Base-by-base conservation (phyloP, 2,329 filamentous ascomycete genomes). In the Periconia digitata region DNA sequence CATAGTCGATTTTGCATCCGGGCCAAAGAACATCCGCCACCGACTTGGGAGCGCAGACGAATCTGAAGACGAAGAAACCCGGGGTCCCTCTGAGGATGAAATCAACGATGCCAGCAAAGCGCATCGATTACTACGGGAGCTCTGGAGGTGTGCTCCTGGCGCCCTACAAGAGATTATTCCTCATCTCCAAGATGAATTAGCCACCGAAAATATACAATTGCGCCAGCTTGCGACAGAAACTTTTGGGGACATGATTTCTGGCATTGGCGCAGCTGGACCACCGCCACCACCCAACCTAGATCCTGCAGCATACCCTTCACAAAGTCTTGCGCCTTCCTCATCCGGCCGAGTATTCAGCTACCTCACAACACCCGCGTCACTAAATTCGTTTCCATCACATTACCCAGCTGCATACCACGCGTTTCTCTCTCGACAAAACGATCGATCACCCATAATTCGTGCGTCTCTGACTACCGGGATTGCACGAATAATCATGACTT, bases 111-210 rank as follows among this genome's bases (percentile, higher is more conserved):
- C 96, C 46, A 84, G 84, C 51, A 96, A 96, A 71, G 92, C 92
- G 1, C 94, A 99, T 74, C 81, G 85, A 41, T 79, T 99, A 32
- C 84, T 99, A 36, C 84, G 92, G 47, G 94, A 99, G 72, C 79
- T 99, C 16, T 99, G 95, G 92, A 85, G 92, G 55, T 92, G 92
- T 40, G 89, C 89, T 29, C 92, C 95, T 0, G 82, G 86, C 23
- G 89, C 97, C 22, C 80, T 99, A 16, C 87, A 90, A 56, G 96
- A 96, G 62, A 92, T 99, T 12, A 86, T 99, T 44, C 92, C 92
- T 3, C 92, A 96, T 70, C 79, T 99, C 34, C 92, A 97, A 66
- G 89, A 90, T 27, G 94, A 99, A 74, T 77, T 99, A 44, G 88
- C 87, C 3, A 91, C 92, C 0, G 94, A 99, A 66, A 95, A 95